These are phyloP conservation scores for Trichomonas vaginalis DNA, from an alignment of 208 protist genomes.

Conservation along the genomic window DNA sequence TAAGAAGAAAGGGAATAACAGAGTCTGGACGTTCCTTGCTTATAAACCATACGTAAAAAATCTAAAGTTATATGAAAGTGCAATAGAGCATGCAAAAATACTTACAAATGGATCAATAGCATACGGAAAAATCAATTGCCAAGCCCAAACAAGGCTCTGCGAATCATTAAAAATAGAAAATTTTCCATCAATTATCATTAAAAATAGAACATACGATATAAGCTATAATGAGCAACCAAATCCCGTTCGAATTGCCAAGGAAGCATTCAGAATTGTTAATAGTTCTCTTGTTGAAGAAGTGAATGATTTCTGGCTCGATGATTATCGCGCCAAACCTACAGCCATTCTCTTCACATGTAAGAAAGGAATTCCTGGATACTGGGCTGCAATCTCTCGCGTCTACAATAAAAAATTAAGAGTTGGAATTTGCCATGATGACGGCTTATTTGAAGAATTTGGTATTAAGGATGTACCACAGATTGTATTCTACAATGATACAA, in stretches of 20 bases:
- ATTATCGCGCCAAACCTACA: background rate
- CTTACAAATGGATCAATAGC: background rate
- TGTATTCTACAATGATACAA: background rate
- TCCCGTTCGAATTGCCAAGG: background rate
- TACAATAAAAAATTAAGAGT: background rate
- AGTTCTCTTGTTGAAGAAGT: background rate
- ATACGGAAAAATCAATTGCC: slow-evolving; percentile 2
- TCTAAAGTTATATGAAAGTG: background rate
- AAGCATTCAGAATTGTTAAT: background rate
- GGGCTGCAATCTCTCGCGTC: background rate
- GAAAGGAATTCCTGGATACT: background rate
- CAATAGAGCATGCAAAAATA: background rate
- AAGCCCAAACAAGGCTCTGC: background rate
- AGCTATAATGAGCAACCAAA: background rate
- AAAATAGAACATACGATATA: background rate
- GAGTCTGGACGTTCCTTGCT: background rate
- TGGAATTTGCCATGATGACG: slow-evolving; percentile 15
- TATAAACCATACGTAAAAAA: background rate
- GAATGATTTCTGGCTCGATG: slow-evolving; percentile 7
- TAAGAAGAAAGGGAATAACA: background rate
- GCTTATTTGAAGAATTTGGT: background rate
- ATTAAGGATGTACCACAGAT: background rate
- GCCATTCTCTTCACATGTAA: background rate
- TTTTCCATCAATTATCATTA: background rate
- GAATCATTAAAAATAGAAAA: background rate